phyloP scores from a whole-genome alignment of 805 yeast species.

The Kodamaea neixiangensis region DNA sequence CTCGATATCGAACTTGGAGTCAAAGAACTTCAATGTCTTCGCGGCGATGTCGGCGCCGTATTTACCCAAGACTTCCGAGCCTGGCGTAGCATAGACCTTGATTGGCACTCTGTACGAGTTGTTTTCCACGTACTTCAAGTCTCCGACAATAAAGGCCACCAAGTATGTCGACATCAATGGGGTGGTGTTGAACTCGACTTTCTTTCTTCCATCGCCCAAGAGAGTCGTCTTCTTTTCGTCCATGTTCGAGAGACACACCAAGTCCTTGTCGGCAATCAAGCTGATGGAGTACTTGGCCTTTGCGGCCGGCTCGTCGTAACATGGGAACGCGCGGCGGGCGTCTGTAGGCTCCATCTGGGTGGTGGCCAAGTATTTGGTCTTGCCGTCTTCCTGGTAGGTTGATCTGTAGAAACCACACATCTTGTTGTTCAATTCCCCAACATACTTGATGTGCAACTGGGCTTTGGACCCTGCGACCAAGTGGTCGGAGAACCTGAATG shows the following conservation, averaged over 20 bases:
- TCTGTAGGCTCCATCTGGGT: conserved; percentile 89
- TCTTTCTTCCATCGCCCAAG: conserved; percentile 48
- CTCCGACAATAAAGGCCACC: conserved; percentile 83
- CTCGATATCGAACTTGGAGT: conserved; percentile 68
- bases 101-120: conserved; percentile 71
- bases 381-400: conserved; percentile 60
- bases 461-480: conserved; percentile 41
- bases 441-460: conserved; percentile 51
- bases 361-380: conserved; percentile 71
- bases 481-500: conserved; percentile 40
- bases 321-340: conserved; percentile 85
- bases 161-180: conserved; percentile 85
- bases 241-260: conserved; percentile 71
- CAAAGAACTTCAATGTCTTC: conserved; percentile 72
- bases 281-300: conserved; percentile 72
- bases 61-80: conserved; percentile 67
- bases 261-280: conserved; percentile 54
- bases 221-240: conserved; percentile 53
- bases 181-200: conserved; percentile 67
- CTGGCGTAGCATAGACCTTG: conserved; percentile 79
- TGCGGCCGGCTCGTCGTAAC: conserved; percentile 80
- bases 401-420: conserved; percentile 86
- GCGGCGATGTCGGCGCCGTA: conserved; percentile 77
- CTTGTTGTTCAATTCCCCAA: conserved; percentile 68
- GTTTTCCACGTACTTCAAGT: conserved; percentile 70